Conservation (phyloP, 306 rosid genomes). For the Trichosanthes cucumerina region DNA sequence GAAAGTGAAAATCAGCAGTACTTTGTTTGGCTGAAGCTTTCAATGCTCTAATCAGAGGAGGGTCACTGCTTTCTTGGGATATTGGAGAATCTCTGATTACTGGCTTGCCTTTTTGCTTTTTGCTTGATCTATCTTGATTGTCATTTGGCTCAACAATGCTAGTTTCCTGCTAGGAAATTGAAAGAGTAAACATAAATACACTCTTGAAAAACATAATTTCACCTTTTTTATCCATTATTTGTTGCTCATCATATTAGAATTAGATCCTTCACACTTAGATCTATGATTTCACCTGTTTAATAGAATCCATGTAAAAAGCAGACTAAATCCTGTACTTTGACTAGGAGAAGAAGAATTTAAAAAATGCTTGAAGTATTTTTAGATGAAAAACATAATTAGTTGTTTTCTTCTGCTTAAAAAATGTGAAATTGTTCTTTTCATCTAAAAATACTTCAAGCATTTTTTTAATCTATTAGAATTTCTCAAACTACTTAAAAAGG, state of each 20-base stretch:
- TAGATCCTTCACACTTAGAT: neutral
- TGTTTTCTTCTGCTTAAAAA: no score
- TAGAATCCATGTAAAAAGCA: no score
- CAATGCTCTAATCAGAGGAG: slow-evolving; percentile 62
- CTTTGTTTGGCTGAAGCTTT: slow-evolving; percentile 46
- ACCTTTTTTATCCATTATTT: neutral
- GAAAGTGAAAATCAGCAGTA: slow-evolving; percentile 65
- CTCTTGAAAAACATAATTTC: neutral
- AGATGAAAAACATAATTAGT: no score
- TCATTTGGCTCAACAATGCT: neutral
- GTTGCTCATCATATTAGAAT: neutral
- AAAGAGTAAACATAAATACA: neutral
- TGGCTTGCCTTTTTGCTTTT: neutral
- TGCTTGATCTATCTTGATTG: neutral
- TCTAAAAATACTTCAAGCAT: no score
- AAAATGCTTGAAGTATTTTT: no score
- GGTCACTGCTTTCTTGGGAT: slow-evolving; percentile 17
- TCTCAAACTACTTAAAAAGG: no score
- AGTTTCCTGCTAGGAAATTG: neutral
- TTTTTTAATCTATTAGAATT: no score
- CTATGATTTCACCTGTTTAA: no score
- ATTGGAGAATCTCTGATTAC: neutral
- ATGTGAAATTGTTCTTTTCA: no score
- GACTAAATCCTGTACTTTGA: no score
- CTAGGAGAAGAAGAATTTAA: no score